Evolutionary conservation across 192 early-diverging fungal species (phyloP).

Genomic region (Backusella luteola): DNA sequence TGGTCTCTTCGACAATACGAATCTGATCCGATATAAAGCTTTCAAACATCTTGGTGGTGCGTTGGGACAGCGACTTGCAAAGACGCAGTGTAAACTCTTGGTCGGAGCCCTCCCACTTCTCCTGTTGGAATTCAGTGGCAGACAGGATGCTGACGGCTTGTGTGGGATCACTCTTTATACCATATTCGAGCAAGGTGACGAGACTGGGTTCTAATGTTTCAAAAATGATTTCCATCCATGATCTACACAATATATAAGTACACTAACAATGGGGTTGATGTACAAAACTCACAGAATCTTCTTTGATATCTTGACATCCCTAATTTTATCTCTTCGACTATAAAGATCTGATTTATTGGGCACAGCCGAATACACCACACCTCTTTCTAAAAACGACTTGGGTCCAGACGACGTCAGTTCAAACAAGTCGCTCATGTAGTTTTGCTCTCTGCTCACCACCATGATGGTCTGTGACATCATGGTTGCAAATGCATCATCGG

Average conservation of each 20-base stretch:
- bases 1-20: constrained; percentile 87
- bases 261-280: no score
- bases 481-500: constrained; percentile 52
- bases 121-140: constrained; percentile 64
- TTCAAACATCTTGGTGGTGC: constrained; percentile 72
- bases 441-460: constrained; percentile 83
- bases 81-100: constrained; percentile 70
- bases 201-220: constrained; percentile 71
- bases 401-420: constrained; percentile 52
- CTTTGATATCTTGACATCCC: constrained; percentile 71
- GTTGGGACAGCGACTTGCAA: constrained; percentile 61
- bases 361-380: constrained; percentile 31
- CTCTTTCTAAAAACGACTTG: constrained; percentile 46
- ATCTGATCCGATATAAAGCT: constrained; percentile 87
- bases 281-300: constrained; percentile 54
- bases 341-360: constrained; percentile 46
- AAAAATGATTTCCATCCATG: constrained; percentile 80
- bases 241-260: constrained; percentile 44
- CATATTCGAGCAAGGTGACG: constrained; percentile 71
- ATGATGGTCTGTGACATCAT: constrained; percentile 59
- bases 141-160: constrained; percentile 86
- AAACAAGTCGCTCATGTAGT: constrained; percentile 89
- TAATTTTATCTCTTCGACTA: constrained; percentile 49
- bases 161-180: constrained; percentile 67
- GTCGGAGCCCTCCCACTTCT: constrained; percentile 68